Conservation (phyloP, 352 stramenopile species). For the Globisporangium orthogonon region DNA sequence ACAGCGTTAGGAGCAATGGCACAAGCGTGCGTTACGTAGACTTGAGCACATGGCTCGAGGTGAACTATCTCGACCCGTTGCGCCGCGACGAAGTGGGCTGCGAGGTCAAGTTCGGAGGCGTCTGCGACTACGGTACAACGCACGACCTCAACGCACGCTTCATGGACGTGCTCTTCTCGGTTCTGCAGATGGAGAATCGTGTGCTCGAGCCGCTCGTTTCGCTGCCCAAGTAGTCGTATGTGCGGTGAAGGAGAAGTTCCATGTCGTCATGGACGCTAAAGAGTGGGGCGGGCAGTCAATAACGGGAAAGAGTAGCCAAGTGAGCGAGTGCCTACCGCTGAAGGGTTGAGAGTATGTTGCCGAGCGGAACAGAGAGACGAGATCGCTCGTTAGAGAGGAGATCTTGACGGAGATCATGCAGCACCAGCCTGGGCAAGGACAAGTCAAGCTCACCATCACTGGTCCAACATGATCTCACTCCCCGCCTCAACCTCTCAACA, state of each 20-base stretch:
- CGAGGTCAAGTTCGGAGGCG: slow-evolving; percentile 27
- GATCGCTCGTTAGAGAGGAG: too few species aligned
- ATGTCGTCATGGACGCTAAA: not conserved
- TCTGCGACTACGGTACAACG: slow-evolving; percentile 30
- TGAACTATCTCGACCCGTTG: slow-evolving; percentile 24
- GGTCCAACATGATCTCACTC: too few species aligned
- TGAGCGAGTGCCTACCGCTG: too few species aligned
- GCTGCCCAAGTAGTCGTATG: slow-evolving; percentile 8
- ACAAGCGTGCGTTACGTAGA: slow-evolving; percentile 20
- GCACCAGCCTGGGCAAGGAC: too few species aligned
- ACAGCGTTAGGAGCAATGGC: not conserved
- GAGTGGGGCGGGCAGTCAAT: too few species aligned
- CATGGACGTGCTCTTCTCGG: slow-evolving; percentile 28
- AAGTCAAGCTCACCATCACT: too few species aligned
- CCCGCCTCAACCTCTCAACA: not conserved
- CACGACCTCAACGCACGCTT: slow-evolving; percentile 30
- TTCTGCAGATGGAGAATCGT: slow-evolving; percentile 26
- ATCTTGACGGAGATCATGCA: too few species aligned
- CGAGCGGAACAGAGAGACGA: too few species aligned
- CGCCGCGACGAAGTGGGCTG: slow-evolving; percentile 18
- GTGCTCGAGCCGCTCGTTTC: slow-evolving; percentile 23
- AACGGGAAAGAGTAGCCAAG: not conserved
- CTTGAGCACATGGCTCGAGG: slow-evolving; percentile 31
- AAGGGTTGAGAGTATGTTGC: too few species aligned
- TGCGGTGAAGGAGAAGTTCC: not conserved